Conservation (phyloP, 345 rosid genomes). For the Litchi chinensis region DNA sequence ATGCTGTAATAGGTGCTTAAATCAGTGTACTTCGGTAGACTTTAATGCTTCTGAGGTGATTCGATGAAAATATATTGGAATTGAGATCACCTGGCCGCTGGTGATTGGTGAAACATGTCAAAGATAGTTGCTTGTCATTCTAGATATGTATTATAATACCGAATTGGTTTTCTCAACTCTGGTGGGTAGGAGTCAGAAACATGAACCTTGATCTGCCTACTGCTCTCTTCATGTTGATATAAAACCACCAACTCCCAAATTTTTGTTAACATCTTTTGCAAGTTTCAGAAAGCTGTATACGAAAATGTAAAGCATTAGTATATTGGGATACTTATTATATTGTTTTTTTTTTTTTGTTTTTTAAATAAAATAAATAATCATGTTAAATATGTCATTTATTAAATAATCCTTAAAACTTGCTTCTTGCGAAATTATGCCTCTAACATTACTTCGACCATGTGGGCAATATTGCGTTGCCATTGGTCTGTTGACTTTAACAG, state of each 20-base stretch:
- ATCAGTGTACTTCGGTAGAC: conserved; percentile 5
- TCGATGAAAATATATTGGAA: background rate
- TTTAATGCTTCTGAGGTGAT: background rate
- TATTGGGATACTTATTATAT: background rate
- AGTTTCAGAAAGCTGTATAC: background rate
- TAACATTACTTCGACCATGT: background rate
- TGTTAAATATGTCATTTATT: background rate
- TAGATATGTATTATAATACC: background rate
- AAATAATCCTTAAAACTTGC: background rate
- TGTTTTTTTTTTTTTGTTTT: background rate
- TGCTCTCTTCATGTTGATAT: background rate
- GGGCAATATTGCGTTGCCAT: background rate
- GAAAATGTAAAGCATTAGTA: background rate
- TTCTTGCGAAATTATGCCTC: background rate
- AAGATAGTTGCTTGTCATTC: conserved; percentile 8
- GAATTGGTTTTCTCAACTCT: background rate
- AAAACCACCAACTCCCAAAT: background rate
- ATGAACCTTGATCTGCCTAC: background rate
- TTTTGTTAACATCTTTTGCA: too few species aligned
- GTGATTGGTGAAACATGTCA: background rate
- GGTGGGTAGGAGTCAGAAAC: background rate
- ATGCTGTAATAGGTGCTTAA: background rate
- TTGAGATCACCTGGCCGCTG: conserved; percentile 5
- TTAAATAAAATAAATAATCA: background rate
- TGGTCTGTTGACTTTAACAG: background rate